phyloP scores from a whole-genome alignment of 2,329 filamentous ascomycete genomes.

The Metarhizium guizhouense region DNA sequence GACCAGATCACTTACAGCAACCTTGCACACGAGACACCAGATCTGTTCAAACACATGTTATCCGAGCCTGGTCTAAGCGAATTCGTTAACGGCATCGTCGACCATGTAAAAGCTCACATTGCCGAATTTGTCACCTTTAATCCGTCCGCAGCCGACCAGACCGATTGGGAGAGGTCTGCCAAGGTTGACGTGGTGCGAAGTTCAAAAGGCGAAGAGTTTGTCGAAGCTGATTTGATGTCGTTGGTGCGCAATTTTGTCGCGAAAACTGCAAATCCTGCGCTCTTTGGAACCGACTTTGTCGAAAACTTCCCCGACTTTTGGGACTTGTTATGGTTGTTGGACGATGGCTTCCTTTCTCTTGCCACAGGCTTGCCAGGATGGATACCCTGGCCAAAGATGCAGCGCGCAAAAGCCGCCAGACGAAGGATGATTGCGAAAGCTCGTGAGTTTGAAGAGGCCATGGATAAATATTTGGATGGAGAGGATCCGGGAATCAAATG shows the following conservation, averaged over 20 bases:
- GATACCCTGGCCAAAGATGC: conserved; percentile 23
- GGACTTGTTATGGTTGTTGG: conserved; percentile 27
- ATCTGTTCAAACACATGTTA: conserved; percentile 17
- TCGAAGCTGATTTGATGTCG: conserved; percentile 24
- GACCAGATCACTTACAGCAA: conserved; percentile 22
- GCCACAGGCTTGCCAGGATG: conserved; percentile 22
- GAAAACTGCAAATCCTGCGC: conserved; percentile 22
- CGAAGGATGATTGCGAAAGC: conserved; percentile 18
- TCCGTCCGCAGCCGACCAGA: conserved; percentile 25
- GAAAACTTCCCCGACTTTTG: conserved; percentile 30
- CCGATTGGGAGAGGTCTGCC: conserved; percentile 28
- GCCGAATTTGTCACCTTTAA: conserved; percentile 30
- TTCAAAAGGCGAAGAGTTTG: conserved; percentile 14
- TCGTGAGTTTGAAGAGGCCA: conserved; percentile 24
- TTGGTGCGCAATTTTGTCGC: conserved; percentile 27
- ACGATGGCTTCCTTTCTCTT: conserved; percentile 23
- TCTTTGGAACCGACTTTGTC: conserved; percentile 32
- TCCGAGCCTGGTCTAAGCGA: conserved; percentile 17
- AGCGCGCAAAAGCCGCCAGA: conserved; percentile 21
- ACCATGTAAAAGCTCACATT: conserved; percentile 19
- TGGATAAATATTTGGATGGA: conserved; percentile 24
- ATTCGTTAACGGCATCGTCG: conserved; percentile 9
- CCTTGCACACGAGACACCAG: conserved; percentile 18
- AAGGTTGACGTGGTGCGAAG: conserved; percentile 21
- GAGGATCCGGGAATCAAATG: conserved; percentile 23